Evolutionary conservation across 768 basidiomycete species (phyloP), one percentile per base, ranked within the genome.

Genomic region (Boletus reticulatus): DNA sequence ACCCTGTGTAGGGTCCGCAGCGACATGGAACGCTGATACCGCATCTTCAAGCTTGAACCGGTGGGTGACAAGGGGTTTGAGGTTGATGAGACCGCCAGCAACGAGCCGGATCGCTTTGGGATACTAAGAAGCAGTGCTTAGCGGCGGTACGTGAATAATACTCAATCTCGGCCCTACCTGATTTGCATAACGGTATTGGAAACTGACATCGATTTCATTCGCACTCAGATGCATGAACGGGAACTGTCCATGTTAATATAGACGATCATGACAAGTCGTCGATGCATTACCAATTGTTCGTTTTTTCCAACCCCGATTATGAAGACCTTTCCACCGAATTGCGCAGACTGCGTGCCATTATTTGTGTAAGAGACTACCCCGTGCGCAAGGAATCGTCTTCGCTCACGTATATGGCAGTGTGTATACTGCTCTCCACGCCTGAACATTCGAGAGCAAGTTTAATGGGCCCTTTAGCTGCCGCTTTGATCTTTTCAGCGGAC

Each of bases 101-200:
- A 95, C 80, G 10, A 94, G 83, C 5, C 86, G 81, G 55, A 95
- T 83, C 3, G 93, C 93, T 64, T 88, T 90, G 11, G 91, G 91
- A 72, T 93, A 95, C 77, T 87, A 72, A 38, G 24, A 39, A 6
- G 41, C 34, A 16, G 10, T 19, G 37, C n/a, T 59, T 2, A 60
- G 32, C 4, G 41, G 22, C n/a, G n/a, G 16, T 32, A 38, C 24
- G 36, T 36, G 17, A 19, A 42, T 19, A 3, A n/a, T 3, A 36
- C 41, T 16, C 19, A 52, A 38, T 32, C 38, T 8, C 4, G 19
- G 12, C 20, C 53, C 38, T 58, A 78, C 81, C 68, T 85, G 84
- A 62, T 84, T 86, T 24, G 82, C 81, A 58, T 87, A 87, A 24
- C 85, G 82, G 65, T 85, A 87, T 68, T 84, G 84, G 71, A 87